Conservation (phyloP, 2,329 filamentous ascomycete genomes). For the Thelonectria discophora region DNA sequence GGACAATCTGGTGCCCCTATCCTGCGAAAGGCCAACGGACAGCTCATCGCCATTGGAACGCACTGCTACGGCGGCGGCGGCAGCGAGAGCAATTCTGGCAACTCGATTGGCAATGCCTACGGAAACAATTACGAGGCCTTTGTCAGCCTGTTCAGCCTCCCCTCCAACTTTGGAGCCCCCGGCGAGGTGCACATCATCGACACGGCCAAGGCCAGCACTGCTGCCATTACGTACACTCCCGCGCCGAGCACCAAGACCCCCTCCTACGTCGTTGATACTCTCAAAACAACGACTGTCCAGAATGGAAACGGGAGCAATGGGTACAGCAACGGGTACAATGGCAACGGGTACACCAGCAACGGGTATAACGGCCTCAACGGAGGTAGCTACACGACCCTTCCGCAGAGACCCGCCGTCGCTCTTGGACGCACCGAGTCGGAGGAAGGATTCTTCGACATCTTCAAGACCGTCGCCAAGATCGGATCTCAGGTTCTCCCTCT, state of each 20-base stretch:
- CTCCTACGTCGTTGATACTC: background rate
- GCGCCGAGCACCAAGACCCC: background rate
- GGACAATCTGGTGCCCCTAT: slow-evolving; percentile 44
- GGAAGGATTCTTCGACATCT: slow-evolving; percentile 36
- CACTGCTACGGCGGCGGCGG: slow-evolving; percentile 41
- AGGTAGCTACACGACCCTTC: background rate
- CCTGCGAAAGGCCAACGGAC: slow-evolving; percentile 22
- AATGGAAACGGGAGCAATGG: no score
- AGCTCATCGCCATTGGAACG: slow-evolving; percentile 38
- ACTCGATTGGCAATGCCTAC: slow-evolving; percentile 31
- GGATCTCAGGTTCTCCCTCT: slow-evolving; percentile 15
- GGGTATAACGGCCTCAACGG: background rate
- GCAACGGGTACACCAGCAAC: background rate
- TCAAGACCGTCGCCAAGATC: slow-evolving; percentile 27
- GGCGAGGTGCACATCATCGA: slow-evolving; percentile 14
- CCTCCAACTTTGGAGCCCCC: slow-evolving; percentile 9
- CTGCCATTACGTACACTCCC: background rate
- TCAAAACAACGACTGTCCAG: background rate
- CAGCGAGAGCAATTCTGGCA: slow-evolving; percentile 40
- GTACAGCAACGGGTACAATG: background rate
- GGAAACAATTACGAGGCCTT: slow-evolving; percentile 38
- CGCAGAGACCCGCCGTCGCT: background rate
- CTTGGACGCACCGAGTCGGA: background rate
- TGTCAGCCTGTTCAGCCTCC: slow-evolving; percentile 22
- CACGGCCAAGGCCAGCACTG: background rate